Conservation (phyloP, 2,329 filamentous ascomycete species). For the Fusarium metavorans region DNA sequence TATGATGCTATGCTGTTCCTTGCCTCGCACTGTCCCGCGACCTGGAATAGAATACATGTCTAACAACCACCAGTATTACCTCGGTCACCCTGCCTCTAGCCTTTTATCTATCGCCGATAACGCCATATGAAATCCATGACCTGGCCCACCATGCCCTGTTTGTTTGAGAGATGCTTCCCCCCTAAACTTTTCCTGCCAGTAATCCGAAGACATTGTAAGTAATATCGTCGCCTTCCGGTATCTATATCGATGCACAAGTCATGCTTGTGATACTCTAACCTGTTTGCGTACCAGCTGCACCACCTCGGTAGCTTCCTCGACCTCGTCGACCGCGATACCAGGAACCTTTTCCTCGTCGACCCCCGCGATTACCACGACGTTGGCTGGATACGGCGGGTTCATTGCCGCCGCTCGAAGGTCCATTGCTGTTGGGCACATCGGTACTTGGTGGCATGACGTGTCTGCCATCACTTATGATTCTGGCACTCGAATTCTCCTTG, state of each 20-base stretch:
- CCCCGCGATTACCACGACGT: slow-evolving; percentile 36
- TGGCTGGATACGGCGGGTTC: slow-evolving; percentile 7
- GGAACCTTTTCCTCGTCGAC: slow-evolving; percentile 42
- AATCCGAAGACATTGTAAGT: not conserved
- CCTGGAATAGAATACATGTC: not conserved
- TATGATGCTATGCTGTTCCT: not conserved
- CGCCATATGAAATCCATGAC: not conserved
- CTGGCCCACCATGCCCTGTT: not conserved
- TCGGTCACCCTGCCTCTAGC: not conserved
- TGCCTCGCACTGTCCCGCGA: not conserved
- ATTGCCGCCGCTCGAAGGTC: slow-evolving; percentile 10
- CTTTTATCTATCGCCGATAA: slow-evolving; percentile 21
- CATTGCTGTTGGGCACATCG: slow-evolving; percentile 17
- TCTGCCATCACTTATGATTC: not conserved
- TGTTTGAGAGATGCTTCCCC: not conserved
- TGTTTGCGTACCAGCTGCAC: not conserved
- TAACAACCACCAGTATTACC: slow-evolving; percentile 1
- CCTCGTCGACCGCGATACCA: slow-evolving; percentile 46
- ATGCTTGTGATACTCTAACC: slow-evolving; percentile 7
- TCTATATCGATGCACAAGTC: not conserved
- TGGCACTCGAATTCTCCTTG: not conserved
- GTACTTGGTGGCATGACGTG: not conserved
- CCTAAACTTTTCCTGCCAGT: not conserved
- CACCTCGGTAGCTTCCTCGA: slow-evolving; percentile 33
- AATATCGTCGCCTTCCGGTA: not conserved